Evolutionary conservation across 139 green algal species (phyloP).

Genomic region (Auxenochlorella protothecoides): DNA sequence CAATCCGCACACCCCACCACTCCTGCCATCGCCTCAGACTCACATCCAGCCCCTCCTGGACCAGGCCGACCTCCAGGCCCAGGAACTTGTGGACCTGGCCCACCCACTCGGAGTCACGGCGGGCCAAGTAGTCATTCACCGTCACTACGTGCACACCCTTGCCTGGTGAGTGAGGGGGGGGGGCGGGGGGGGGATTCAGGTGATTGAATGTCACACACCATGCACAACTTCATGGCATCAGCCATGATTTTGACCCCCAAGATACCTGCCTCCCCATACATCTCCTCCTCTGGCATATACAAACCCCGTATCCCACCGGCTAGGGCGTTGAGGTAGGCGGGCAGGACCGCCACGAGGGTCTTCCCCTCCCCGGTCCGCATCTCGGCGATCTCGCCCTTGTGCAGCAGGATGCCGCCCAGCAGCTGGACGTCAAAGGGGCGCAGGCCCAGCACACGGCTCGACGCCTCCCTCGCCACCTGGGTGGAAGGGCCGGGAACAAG

Average conservation of each 20-base stretch:
- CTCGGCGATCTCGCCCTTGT: slow-evolving; percentile 90
- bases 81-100: slow-evolving; percentile 94
- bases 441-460: slow-evolving; percentile 82
- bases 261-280: too few relatives aligned
- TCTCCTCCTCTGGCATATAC: too few relatives aligned
- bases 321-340: slow-evolving; percentile 94
- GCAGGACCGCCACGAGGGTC: slow-evolving; percentile 90
- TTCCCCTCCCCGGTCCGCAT: slow-evolving; percentile 98
- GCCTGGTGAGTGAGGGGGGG: slow-evolving; percentile 11
- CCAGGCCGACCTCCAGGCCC: slow-evolving; percentile 77
- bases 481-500: background rate
- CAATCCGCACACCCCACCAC: background rate
- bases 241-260: too few relatives aligned
- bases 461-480: slow-evolving; percentile 86
- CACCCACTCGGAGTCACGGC: slow-evolving; percentile 90
- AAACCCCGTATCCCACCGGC: slow-evolving; percentile 8
- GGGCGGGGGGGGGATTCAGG: too few relatives aligned
- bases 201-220: too few relatives aligned
- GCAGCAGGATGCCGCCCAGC: slow-evolving; percentile 93
- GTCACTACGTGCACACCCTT: slow-evolving; percentile 96
- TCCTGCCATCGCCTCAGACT: background rate
- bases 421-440: slow-evolving; percentile 97
- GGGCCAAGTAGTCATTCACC: slow-evolving; percentile 97
- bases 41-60: slow-evolving; percentile 46
- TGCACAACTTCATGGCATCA: too few relatives aligned